Conservation (phyloP, 257 asterid genomes). For the Striga asiatica region DNA sequence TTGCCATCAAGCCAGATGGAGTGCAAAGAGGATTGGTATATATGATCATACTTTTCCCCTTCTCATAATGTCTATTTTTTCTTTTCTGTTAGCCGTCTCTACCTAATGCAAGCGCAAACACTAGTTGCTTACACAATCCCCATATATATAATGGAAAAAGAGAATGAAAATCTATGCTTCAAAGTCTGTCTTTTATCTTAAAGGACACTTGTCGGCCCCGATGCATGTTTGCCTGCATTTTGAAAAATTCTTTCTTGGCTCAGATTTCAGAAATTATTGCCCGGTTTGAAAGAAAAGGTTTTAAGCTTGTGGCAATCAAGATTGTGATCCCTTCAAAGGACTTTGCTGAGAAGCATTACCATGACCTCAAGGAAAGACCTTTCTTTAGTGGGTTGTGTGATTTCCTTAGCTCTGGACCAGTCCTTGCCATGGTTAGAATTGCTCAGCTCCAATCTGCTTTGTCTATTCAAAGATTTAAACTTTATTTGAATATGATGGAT, state of each 20-base stretch:
- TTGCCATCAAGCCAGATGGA: slow-evolving; percentile 99
- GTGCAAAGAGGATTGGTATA: slow-evolving; percentile 97
- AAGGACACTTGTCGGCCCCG: no score
- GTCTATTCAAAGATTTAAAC: background rate
- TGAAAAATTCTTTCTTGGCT: slow-evolving; percentile 15
- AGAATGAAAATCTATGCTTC: no score
- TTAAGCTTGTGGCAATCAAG: slow-evolving; percentile 85
- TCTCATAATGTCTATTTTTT: no score
- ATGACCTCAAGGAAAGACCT: slow-evolving; percentile 89
- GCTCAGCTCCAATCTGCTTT: slow-evolving; percentile 2
- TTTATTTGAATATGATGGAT: background rate
- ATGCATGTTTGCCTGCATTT: slow-evolving; percentile 1
- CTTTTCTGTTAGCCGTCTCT: no score
- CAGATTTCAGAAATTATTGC: slow-evolving; percentile 91
- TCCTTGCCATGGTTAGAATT: slow-evolving; percentile 79
- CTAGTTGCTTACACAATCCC: no score
- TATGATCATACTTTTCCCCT: background rate
- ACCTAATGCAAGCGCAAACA: no score
- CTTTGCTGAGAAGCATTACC: slow-evolving; percentile 84
- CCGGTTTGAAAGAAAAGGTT: slow-evolving; percentile 92
- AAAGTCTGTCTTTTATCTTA: background rate
- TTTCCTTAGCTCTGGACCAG: slow-evolving; percentile 99
- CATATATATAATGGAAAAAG: no score
- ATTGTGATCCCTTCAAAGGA: slow-evolving; percentile 76
- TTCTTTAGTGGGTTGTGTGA: slow-evolving; percentile 90